Conservation (phyloP, 2,329 filamentous ascomycete genomes). For the Cytospora mali region DNA sequence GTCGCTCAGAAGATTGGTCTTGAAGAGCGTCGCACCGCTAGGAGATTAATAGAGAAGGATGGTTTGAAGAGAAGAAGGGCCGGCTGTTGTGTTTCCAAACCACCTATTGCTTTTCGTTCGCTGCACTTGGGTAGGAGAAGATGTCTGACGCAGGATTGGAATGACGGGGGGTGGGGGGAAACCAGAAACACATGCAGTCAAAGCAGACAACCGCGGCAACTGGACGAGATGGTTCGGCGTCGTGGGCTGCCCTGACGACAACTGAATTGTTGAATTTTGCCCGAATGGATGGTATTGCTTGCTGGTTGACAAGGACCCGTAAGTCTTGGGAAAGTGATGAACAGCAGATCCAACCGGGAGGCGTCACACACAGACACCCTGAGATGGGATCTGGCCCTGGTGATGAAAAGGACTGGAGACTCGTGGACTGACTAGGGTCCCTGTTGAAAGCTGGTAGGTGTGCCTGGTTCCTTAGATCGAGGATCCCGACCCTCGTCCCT, state of each 20-base stretch:
- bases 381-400: conserved; percentile 1
- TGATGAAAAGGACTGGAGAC: conserved; percentile 17
- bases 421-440: conserved; percentile 18
- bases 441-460: conserved; percentile 11
- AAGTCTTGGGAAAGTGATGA: conserved; percentile 18
- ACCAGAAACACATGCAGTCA: conserved; percentile 24
- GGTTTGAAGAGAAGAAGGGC: conserved; percentile 16
- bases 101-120: conserved; percentile 13
- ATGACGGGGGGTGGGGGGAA: conserved; percentile 20
- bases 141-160: conserved; percentile 20
- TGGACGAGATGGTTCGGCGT: conserved; percentile 10
- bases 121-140: conserved; percentile 12
- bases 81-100: conserved; percentile 10
- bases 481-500: conserved; percentile 34
- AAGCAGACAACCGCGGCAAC: conserved; percentile 12
- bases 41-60: conserved; percentile 2
- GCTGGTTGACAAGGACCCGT: conserved; percentile 17
- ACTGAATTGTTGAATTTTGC: conserved; percentile 3
- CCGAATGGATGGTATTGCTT: conserved; percentile 14
- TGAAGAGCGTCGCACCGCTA: conserved; percentile 16
- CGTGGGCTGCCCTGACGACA: conserved; percentile 19
- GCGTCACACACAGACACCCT: conserved; percentile 12
- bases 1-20: conserved; percentile 8
- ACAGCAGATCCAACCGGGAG: conserved; percentile 18
- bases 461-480: conserved; percentile 12